Base-by-base conservation (phyloP, 2,329 filamentous ascomycete species). In the Sporothrix curviconia region DNA sequence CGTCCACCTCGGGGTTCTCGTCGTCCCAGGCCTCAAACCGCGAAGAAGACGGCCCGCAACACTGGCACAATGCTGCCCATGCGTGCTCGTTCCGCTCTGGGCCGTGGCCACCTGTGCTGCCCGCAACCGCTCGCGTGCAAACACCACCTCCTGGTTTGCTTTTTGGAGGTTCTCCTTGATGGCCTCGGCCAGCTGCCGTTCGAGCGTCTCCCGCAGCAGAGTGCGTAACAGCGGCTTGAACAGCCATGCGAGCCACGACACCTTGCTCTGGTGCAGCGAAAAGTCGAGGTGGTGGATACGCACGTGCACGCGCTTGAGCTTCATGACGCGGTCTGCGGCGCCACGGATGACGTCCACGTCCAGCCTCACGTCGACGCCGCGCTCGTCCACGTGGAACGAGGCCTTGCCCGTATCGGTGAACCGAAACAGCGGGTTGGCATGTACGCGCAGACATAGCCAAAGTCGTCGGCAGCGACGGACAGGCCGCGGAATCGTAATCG, bases 371-470 rank as follows among this genome's bases (percentile, higher is more conserved):
- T 96, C 92, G 58, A 96, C 84, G 17, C 92, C 92, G 19, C 89
- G 83, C 64, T 92, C 85, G 69, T 96, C 92, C 5, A 97, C 82
- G 44, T 83, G 82, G 71, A 97, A 91, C 30, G 87, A 90, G 5
- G 88, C 90, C 49, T 96, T 88, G 4, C 92, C 92, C 69, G 91
- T 81, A 65, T 96, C 91, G 2, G 83, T 82, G 30, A 96, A 78
- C 24, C 84, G 84, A 50, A 95, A 76, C 2, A 95, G 69, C 8
- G 22, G 42, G 2, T 89, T 85, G 14, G 84, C 83, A 68, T 94
- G 92, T 0, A 89, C 79, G 9, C 88, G 87, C 32, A 96, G 75
- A 92, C 95, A 74, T 92, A 97, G 24, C 92, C 92, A 32, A 97
- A 78, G 61, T 96, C 91, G 24, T 92, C 84, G 3, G 92, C 92